Evolutionary conservation across 768 basidiomycete species (phyloP).

Genomic region (Coprinellus aureogranulatus): DNA sequence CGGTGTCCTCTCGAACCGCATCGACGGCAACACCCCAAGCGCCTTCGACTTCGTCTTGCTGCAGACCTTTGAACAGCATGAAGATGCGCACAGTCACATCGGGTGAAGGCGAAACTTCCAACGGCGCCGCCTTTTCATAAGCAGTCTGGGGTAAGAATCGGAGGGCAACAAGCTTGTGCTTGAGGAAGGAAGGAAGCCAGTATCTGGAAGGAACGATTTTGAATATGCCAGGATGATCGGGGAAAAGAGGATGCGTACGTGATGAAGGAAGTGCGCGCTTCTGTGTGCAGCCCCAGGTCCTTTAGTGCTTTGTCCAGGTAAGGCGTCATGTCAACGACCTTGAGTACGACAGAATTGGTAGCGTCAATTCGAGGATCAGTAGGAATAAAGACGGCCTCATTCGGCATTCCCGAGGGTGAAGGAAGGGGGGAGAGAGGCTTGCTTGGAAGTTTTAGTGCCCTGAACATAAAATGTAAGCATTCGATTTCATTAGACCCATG

Average conservation of each 20-base stretch:
- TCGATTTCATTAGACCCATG: neutral
- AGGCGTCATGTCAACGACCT: conserved; percentile 23
- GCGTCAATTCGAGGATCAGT: conserved; percentile 12
- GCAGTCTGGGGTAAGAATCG: conserved; percentile 43
- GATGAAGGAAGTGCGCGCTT: conserved; percentile 46
- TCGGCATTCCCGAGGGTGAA: too few species aligned
- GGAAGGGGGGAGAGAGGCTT: neutral
- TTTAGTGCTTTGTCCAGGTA: conserved; percentile 35
- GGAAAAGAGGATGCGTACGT: conserved; percentile 27
- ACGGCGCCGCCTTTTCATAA: conserved; percentile 38
- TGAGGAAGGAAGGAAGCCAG: conserved; percentile 40
- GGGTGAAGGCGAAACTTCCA: conserved; percentile 37
- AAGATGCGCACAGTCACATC: conserved; percentile 45
- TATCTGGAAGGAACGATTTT: conserved; percentile 22
- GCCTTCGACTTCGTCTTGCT: conserved; percentile 12
- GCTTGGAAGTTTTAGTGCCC: neutral
- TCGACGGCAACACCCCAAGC: conserved; percentile 25
- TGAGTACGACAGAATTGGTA: conserved; percentile 29
- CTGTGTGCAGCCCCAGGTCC: conserved; percentile 36
- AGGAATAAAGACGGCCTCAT: neutral
- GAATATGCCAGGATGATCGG: neutral
- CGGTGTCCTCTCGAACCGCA: conserved; percentile 19
- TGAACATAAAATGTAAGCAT: neutral
- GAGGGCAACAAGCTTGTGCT: conserved; percentile 38
- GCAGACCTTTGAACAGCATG: conserved; percentile 42